A percentile compares a stretch with the other conserved stretches of the same genome.
Evolutionary conservation across 345 rosid genomes (phyloP).

Genomic region (Arabis hirsuta): DNA sequence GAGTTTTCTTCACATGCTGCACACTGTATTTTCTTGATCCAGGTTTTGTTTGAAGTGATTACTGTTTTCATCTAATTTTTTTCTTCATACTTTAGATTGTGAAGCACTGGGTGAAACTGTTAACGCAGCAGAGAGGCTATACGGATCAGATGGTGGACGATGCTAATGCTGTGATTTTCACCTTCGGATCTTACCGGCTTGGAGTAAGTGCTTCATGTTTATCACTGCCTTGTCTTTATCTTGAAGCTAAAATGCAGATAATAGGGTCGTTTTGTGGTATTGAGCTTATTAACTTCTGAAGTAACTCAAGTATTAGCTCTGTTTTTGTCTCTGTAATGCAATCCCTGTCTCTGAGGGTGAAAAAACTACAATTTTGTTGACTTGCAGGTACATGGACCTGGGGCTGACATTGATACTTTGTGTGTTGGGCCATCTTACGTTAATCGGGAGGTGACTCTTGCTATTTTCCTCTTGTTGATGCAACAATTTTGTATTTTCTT

Average conservation of each 20-base stretch:
- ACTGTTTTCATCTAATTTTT: not conserved
- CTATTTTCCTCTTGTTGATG: constrained; percentile 21
- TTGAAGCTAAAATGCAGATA: not conserved
- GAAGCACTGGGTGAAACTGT: constrained; percentile 81
- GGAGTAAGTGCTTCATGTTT: constrained; percentile 63
- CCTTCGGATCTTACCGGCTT: constrained; percentile 92
- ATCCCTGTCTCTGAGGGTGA: not conserved
- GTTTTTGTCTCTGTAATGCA: not conserved
- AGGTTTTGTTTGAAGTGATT: not conserved
- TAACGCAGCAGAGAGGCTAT: constrained; percentile 70
- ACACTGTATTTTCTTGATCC: not conserved
- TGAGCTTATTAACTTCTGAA: not conserved
- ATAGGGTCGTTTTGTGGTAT: not conserved
- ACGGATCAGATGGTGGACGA: constrained; percentile 93
- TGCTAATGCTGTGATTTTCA: constrained; percentile 86
- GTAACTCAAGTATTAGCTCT: not conserved
- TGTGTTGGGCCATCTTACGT: constrained; percentile 98
- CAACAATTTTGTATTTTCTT: not conserved
- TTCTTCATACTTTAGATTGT: constrained; percentile 55
- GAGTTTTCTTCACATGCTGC: constrained; percentile 6
- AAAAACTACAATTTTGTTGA: constrained; percentile 6
- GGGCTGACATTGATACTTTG: constrained; percentile 86
- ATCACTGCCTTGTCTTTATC: not conserved
- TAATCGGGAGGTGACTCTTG: constrained; percentile 68
- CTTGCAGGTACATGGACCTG: constrained; percentile 89